A percentile compares a stretch with the other conserved stretches of the same genome.
These are phyloP conservation scores for Musa acuminata DNA, from an alignment of 176 grass and related monocot genomes.

Conservation along the genomic window DNA sequence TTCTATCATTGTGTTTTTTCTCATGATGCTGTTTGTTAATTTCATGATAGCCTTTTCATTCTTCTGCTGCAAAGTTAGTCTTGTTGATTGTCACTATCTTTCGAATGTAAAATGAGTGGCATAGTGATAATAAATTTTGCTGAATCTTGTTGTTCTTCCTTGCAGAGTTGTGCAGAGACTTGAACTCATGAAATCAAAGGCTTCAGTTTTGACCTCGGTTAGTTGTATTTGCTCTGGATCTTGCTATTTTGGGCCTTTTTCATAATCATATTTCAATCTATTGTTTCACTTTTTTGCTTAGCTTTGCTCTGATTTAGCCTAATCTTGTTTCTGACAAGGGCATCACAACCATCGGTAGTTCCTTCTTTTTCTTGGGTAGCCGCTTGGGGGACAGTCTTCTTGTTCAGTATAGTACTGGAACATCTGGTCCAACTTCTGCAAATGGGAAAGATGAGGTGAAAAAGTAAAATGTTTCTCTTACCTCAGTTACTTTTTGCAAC, in stretches of 20 bases:
- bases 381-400: constrained; percentile 90
- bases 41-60: neutral
- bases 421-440: constrained; percentile 33
- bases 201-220: constrained; percentile 88
- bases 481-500: neutral
- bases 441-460: constrained; percentile 58
- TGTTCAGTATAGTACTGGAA: constrained; percentile 70
- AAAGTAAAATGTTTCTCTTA: constrained; percentile 20
- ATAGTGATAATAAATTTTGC: neutral
- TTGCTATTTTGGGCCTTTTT: constrained; percentile 17
- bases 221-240: constrained; percentile 23
- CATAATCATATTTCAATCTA: constrained; percentile 8
- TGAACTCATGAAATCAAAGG: constrained; percentile 88
- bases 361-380: constrained; percentile 92
- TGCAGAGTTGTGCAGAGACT: constrained; percentile 86
- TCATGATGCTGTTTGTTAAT: neutral
- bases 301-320: constrained; percentile 2
- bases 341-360: constrained; percentile 69
- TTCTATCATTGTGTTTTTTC: neutral
- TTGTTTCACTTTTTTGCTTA: neutral
- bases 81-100: neutral
- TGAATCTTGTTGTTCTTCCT: constrained; percentile 16
- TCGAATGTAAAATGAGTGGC: neutral
- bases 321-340: constrained; percentile 40
- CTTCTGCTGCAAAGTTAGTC: neutral